A percentile compares a stretch with the other conserved stretches of the same genome.
Conservation (phyloP, 2,329 filamentous ascomycete genomes). For the Didymosphaeria variabile region DNA sequence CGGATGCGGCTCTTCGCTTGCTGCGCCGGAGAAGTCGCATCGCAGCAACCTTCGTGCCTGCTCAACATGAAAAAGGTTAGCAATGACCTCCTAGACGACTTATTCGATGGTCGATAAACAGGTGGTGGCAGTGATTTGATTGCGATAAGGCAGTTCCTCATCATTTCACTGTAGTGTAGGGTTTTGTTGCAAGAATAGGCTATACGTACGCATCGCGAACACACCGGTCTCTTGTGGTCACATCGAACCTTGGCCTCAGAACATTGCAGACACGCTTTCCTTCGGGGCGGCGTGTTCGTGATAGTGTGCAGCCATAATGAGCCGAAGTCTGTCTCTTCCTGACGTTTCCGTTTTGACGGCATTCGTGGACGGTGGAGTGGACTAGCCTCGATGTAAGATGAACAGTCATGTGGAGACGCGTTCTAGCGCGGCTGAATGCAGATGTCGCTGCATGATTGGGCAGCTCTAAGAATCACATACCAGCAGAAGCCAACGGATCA, state of each 20-base stretch:
- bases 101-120: too few species aligned
- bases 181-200: neutral
- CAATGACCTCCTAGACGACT: too few species aligned
- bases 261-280: conserved; percentile 1
- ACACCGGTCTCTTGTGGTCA: neutral
- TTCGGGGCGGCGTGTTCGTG: neutral
- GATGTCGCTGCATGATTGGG: neutral
- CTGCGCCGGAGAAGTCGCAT: neutral
- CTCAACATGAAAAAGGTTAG: too few species aligned
- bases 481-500: neutral
- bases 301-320: conserved; percentile 1
- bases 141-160: too few species aligned
- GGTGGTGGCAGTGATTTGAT: too few species aligned
- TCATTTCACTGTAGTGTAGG: too few species aligned
- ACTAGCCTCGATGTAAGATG: neutral
- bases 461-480: neutral
- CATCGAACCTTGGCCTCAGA: conserved; percentile 7
- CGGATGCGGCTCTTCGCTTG: neutral
- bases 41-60: neutral
- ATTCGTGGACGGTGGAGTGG: neutral
- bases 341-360: neutral
- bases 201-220: conserved; percentile 4
- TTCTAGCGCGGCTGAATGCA: neutral
- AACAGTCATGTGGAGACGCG: neutral
- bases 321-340: neutral